Percentiles rank a stretch among this genome's conserved stretches.
Conservation (phyloP, 805 yeast species). For the Yarrowia phangngaensis region DNA sequence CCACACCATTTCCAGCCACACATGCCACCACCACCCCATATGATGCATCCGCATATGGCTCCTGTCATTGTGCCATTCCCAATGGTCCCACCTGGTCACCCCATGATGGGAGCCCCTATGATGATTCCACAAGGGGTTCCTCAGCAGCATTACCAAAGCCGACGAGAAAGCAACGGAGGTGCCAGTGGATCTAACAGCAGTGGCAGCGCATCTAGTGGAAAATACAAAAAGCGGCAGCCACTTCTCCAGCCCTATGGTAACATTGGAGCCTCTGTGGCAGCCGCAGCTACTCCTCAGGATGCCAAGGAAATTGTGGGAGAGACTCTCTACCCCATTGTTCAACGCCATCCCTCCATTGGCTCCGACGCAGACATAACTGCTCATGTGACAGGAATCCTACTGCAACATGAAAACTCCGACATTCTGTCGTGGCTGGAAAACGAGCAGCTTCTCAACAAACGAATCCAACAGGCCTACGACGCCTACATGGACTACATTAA, state of each 20-base stretch:
- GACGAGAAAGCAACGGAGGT: not conserved
- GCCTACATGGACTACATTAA: conserved; percentile 81
- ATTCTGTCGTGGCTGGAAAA: conserved; percentile 80
- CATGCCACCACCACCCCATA: not conserved
- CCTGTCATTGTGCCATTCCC: not conserved
- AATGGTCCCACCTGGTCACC: too few relatives aligned
- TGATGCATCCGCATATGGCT: not conserved
- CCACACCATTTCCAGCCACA: conserved; percentile 1
- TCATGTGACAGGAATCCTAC: conserved; percentile 92
- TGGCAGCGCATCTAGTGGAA: conserved; percentile 18
- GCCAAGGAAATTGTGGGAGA: conserved; percentile 61
- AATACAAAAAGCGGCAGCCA: conserved; percentile 27
- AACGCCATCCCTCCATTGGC: conserved; percentile 70
- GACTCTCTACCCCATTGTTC: conserved; percentile 82
- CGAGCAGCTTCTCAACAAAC: conserved; percentile 74
- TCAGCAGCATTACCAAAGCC: too few relatives aligned
- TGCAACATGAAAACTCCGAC: conserved; percentile 83
- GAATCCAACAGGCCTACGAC: conserved; percentile 83
- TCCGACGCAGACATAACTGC: conserved; percentile 83
- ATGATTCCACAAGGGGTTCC: not conserved
- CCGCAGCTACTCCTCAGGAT: conserved; percentile 45
- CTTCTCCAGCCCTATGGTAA: conserved; percentile 34
- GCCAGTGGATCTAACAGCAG: conserved; percentile 9
- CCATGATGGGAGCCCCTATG: conserved; percentile 10
- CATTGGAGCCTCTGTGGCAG: conserved; percentile 50